Conservation (phyloP, 2,329 filamentous ascomycete genomes). For the Trichoderma cornu-damae region DNA sequence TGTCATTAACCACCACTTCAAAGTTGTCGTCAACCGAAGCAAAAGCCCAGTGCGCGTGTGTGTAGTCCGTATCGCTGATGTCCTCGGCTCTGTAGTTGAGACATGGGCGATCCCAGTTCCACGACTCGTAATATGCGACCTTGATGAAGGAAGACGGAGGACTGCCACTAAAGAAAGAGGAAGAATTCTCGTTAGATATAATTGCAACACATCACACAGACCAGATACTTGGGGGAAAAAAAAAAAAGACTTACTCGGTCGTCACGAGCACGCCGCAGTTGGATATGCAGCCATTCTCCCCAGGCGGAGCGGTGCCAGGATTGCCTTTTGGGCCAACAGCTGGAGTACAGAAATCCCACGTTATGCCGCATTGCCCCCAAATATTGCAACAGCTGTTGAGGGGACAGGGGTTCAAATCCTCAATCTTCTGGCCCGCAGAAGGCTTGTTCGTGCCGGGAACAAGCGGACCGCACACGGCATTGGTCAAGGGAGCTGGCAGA, state of each 20-base stretch:
- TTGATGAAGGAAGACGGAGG: not conserved
- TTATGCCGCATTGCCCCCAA: slow-evolving; percentile 40
- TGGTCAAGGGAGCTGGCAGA: not conserved
- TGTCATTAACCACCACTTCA: slow-evolving; percentile 21
- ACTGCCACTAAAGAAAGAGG: not conserved
- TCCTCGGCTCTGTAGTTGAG: slow-evolving; percentile 16
- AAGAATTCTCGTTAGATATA: not conserved
- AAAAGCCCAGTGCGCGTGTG: slow-evolving; percentile 29
- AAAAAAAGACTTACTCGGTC: not conserved
- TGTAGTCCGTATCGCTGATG: slow-evolving; percentile 21
- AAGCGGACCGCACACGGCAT: not conserved
- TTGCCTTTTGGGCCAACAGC: not conserved
- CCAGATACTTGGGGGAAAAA: slow-evolving; percentile 6
- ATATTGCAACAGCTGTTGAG: slow-evolving; percentile 31
- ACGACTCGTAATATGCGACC: slow-evolving; percentile 25
- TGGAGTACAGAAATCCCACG: slow-evolving; percentile 33
- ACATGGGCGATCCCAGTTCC: slow-evolving; percentile 14
- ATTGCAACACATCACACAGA: not conserved
- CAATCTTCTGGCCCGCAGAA: slow-evolving; percentile 20
- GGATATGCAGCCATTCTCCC: slow-evolving; percentile 19
- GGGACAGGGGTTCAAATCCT: slow-evolving; percentile 28
- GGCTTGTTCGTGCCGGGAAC: slow-evolving; percentile 13
- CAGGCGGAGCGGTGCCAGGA: slow-evolving; percentile 1
- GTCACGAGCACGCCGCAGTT: slow-evolving; percentile 25
- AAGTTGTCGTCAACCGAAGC: slow-evolving; percentile 25